Evolutionary conservation across 1,284 basidiomycete species (phyloP).

Genomic region (Trichosporon faecale): DNA sequence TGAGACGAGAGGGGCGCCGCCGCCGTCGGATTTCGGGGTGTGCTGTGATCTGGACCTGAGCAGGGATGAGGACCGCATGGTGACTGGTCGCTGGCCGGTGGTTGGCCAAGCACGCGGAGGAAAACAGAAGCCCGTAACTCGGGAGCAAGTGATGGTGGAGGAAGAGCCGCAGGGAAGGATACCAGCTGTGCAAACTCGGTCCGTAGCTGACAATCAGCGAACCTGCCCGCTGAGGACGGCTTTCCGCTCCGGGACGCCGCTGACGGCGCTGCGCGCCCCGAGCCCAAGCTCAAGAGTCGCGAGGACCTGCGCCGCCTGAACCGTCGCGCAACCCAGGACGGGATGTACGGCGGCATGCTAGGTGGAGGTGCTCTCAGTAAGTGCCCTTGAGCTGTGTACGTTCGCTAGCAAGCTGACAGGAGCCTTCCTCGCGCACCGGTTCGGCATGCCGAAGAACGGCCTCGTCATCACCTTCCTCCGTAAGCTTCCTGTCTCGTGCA

Average conservation of each 20-base stretch:
- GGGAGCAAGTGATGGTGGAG: background rate
- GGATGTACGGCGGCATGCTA: conserved; percentile 24
- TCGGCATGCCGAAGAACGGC: conserved; percentile 27
- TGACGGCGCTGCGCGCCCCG: background rate
- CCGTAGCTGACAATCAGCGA: background rate
- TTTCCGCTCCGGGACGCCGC: conserved; percentile 16
- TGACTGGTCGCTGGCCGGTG: too few relatives aligned
- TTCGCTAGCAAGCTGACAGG: conserved; percentile 7
- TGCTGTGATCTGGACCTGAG: too few relatives aligned
- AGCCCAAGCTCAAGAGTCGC: conserved; percentile 16
- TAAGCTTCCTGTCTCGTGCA: background rate
- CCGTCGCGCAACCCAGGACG: conserved; percentile 24
- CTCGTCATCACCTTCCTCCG: conserved; percentile 34
- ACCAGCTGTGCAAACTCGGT: background rate
- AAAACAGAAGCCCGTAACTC: too few relatives aligned
- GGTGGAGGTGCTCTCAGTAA: conserved; percentile 25
- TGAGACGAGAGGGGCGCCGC: background rate
- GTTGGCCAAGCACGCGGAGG: too few relatives aligned
- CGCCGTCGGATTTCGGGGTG: too few relatives aligned
- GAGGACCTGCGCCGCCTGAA: conserved; percentile 23
- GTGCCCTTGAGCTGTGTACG: background rate
- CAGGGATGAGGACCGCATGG: too few relatives aligned
- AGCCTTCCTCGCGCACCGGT: conserved; percentile 17
- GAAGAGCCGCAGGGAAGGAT: background rate
- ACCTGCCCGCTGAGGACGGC: background rate